A percentile compares a stretch with the other conserved stretches of the same genome.
phyloP scores from a whole-genome alignment of 108 stramenopile species.

The Fistulifera pelliculosa region DNA sequence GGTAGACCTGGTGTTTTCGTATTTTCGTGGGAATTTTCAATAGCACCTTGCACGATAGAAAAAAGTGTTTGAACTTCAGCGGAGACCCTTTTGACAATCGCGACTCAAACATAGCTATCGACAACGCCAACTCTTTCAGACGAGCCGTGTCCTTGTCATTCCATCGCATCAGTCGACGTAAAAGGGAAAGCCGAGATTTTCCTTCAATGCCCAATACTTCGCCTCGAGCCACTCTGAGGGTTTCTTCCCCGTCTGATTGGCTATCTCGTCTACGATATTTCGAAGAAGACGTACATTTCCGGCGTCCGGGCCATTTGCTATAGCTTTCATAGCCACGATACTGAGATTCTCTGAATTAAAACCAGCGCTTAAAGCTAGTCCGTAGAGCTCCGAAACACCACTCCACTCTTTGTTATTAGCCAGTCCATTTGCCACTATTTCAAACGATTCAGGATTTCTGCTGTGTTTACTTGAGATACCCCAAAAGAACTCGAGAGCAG shows the following conservation, averaged over 20 bases:
- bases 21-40: neutral
- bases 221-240: constrained; percentile 35
- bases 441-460: constrained; percentile 6
- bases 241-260: constrained; percentile 26
- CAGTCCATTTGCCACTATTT: neutral
- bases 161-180: constrained; percentile 69
- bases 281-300: constrained; percentile 47
- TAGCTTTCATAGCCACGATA: constrained; percentile 51
- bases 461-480: neutral
- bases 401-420: neutral
- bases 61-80: constrained; percentile 28
- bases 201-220: constrained; percentile 59
- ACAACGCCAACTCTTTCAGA: constrained; percentile 46
- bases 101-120: constrained; percentile 41
- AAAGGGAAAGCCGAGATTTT: constrained; percentile 47
- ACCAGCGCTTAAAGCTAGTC: neutral
- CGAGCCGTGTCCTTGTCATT: constrained; percentile 31
- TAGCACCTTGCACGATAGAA: constrained; percentile 6
- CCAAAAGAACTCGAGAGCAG: constrained; percentile 1
- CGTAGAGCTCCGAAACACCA: constrained; percentile 4
- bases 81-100: constrained; percentile 18
- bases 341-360: constrained; percentile 36
- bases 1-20: no score
- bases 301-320: constrained; percentile 29
- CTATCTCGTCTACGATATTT: constrained; percentile 44